Percentiles rank a stretch among this genome's conserved stretches.
Evolutionary conservation across 305 asterid species (phyloP).

Genomic region (Fraxinus sp.): DNA sequence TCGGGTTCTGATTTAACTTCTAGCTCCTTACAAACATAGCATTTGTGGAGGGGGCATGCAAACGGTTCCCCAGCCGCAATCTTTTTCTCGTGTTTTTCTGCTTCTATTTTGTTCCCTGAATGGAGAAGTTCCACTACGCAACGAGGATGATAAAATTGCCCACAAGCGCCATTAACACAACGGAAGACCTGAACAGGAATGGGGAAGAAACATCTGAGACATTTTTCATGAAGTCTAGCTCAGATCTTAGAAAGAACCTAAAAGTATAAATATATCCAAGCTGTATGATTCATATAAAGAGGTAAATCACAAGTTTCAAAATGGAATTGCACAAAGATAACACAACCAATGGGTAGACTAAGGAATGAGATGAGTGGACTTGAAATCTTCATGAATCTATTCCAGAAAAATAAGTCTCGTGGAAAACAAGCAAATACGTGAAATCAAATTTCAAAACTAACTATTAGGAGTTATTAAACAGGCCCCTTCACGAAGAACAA

Average conservation of each 20-base stretch:
- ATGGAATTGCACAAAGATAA: neutral
- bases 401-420: neutral
- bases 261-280: neutral
- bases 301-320: neutral
- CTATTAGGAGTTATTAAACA: neutral
- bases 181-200: slow-evolving; percentile 57
- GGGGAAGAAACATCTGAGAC: neutral
- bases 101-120: slow-evolving; percentile 45
- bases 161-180: slow-evolving; percentile 77
- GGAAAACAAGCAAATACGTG: neutral
- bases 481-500: neutral
- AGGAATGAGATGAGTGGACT: neutral
- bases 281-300: neutral
- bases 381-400: neutral
- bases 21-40: slow-evolving; percentile 58
- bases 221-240: neutral
- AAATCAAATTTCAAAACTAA: neutral
- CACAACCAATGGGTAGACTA: neutral
- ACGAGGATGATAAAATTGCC: slow-evolving; percentile 68
- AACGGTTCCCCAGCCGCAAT: slow-evolving; percentile 66
- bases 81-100: slow-evolving; percentile 41
- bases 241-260: neutral
- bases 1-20: slow-evolving; percentile 54
- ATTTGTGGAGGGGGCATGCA: slow-evolving; percentile 73
- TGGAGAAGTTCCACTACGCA: slow-evolving; percentile 69